Evolutionary conservation across 441 rosid species (phyloP).

Genomic region (Syzygium malaccense): DNA sequence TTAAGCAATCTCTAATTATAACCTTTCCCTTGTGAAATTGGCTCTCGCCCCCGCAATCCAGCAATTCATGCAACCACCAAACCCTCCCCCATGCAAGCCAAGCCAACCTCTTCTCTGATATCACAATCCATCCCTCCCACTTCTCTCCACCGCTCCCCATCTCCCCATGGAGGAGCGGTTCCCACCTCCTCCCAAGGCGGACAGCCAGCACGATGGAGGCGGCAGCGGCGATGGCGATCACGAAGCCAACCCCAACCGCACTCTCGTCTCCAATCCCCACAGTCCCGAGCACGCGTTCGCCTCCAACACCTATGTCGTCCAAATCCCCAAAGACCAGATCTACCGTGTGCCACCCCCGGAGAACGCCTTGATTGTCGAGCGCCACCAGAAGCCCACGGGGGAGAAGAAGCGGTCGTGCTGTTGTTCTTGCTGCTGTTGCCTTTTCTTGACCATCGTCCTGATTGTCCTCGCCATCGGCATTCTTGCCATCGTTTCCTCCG

Average conservation of each 20-base stretch:
- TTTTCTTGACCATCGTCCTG: neutral
- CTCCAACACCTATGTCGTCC: constrained; percentile 6
- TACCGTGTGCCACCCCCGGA: constrained; percentile 11
- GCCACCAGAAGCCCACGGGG: neutral
- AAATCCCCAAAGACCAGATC: constrained; percentile 10
- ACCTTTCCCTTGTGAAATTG: neutral
- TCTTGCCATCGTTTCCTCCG: neutral
- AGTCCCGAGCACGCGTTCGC: neutral
- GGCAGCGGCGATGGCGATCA: neutral
- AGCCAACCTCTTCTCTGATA: neutral
- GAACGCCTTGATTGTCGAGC: constrained; percentile 6
- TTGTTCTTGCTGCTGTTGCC: neutral
- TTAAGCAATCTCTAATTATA: neutral
- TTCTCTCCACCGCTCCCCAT: constrained; percentile 11
- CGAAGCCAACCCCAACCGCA: neutral
- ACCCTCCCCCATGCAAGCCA: neutral
- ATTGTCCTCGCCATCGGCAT: neutral
- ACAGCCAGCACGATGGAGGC: neutral
- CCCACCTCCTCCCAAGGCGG: neutral
- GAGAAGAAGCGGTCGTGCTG: neutral
- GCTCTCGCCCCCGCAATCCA: neutral
- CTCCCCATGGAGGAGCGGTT: constrained; percentile 15
- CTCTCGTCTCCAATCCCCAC: neutral
- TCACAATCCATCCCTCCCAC: neutral
- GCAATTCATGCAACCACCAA: neutral